A percentile compares a stretch with the other conserved stretches of the same genome.
These are phyloP conservation scores for Peribolospora baueri DNA, from an alignment of 768 basidiomycete genomes.

Conservation along the genomic window DNA sequence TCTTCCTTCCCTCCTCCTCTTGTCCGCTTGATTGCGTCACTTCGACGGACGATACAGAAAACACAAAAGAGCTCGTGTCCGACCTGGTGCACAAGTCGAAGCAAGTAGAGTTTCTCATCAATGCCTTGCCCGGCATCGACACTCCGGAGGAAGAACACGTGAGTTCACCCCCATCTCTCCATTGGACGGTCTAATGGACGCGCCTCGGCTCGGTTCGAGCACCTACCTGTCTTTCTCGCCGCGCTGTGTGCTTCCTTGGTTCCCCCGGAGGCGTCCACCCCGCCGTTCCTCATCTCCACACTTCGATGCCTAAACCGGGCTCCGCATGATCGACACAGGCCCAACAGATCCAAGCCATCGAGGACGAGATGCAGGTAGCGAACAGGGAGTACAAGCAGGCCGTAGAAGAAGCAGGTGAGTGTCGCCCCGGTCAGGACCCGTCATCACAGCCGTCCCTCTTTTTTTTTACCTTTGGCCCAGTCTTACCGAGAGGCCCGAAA, in stretches of 20 bases:
- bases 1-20: background rate
- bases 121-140: slow-evolving; percentile 52
- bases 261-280: background rate
- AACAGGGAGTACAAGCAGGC: slow-evolving; percentile 54
- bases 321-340: background rate
- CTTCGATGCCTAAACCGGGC: background rate
- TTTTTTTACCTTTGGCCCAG: too few relatives aligned
- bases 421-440: too few relatives aligned
- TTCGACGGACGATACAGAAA: slow-evolving; percentile 27
- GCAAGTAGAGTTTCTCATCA: slow-evolving; percentile 63
- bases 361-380: slow-evolving; percentile 42
- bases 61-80: slow-evolving; percentile 55
- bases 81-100: slow-evolving; percentile 71
- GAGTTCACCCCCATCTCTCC: slow-evolving; percentile 4
- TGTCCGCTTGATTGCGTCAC: background rate
- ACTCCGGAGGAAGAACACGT: slow-evolving; percentile 47
- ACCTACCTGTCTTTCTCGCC: too few relatives aligned
- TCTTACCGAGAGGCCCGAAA: too few relatives aligned
- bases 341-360: slow-evolving; percentile 20
- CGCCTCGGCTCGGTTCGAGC: too few relatives aligned
- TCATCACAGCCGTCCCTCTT: too few relatives aligned
- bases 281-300: background rate
- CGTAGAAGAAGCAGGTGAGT: slow-evolving; percentile 51
- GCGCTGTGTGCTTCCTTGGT: too few relatives aligned
- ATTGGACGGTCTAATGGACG: too few relatives aligned